Percentiles rank a stretch among this genome's conserved stretches.
Conservation (phyloP, 345 rosid species). For the Moringa oleifera region DNA sequence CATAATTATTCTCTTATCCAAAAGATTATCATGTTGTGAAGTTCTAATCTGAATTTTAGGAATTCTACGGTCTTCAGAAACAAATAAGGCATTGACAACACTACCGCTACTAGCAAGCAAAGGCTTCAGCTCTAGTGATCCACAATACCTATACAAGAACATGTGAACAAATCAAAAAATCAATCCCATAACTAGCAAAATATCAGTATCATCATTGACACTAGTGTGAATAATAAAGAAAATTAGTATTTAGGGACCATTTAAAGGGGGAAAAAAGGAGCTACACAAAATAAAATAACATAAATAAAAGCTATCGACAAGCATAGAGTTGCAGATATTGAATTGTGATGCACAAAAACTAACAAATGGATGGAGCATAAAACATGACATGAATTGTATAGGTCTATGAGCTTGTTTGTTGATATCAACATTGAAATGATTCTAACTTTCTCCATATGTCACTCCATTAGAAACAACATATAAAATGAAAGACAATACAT, state of each 20-base stretch:
- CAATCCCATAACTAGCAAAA: neutral
- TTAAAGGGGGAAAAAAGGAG: neutral
- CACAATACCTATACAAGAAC: slow-evolving; percentile 70
- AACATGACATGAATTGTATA: too few species aligned
- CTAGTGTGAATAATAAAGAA: neutral
- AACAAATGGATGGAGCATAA: too few species aligned
- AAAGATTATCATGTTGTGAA: slow-evolving; percentile 85
- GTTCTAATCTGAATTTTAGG: slow-evolving; percentile 94
- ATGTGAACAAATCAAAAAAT: slow-evolving; percentile 14
- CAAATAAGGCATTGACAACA: slow-evolving; percentile 68
- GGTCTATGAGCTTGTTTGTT: too few species aligned
- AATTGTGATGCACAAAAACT: too few species aligned
- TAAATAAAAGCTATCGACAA: neutral
- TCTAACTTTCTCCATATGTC: too few species aligned
- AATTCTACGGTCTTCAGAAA: slow-evolving; percentile 82
- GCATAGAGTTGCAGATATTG: too few species aligned
- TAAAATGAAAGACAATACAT: too few species aligned
- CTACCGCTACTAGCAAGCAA: slow-evolving; percentile 91
- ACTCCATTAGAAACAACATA: too few species aligned
- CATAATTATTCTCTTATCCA: slow-evolving; percentile 90
- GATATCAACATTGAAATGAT: too few species aligned
- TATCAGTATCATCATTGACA: neutral
- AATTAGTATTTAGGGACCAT: neutral
- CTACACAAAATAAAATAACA: neutral
- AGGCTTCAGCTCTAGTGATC: slow-evolving; percentile 95